Conservation (phyloP, 2,329 filamentous ascomycete genomes). For the Emericellopsis cladophorae region DNA sequence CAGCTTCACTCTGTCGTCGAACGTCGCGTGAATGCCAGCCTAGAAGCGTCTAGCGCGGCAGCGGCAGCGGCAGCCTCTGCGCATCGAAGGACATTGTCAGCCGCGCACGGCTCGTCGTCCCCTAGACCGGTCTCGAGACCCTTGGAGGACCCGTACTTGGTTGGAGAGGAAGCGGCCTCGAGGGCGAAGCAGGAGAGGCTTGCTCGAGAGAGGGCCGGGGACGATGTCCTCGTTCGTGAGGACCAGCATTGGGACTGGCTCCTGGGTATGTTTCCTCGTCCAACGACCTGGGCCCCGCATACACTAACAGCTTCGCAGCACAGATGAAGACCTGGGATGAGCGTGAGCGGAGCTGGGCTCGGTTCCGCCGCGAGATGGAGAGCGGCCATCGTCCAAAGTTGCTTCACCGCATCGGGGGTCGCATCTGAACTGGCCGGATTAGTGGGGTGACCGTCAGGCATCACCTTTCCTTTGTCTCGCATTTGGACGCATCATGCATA, state of each 20-base stretch:
- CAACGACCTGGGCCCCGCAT: conserved; percentile 1
- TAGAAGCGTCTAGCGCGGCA: conserved; percentile 12
- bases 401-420: conserved; percentile 24
- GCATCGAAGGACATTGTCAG: conserved; percentile 2
- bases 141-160: conserved; percentile 54
- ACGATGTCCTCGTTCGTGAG: conserved; percentile 42
- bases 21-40: conserved; percentile 37
- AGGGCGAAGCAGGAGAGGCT: conserved; percentile 43
- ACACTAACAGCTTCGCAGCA: conserved; percentile 16
- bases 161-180: conserved; percentile 51
- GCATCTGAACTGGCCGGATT: conserved; percentile 1
- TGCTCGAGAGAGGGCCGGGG: conserved; percentile 35
- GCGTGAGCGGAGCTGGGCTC: conserved; percentile 34
- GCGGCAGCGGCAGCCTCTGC: conserved; percentile 4
- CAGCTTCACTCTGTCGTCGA: conserved; percentile 53
- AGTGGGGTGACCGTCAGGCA: too few species aligned
- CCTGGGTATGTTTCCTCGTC: conserved; percentile 29
- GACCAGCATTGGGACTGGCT: conserved; percentile 50
- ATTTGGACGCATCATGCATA: background rate
- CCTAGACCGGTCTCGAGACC: conserved; percentile 1
- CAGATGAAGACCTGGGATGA: conserved; percentile 38
- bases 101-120: too few species aligned
- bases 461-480: background rate
- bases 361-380: conserved; percentile 25
- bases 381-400: conserved; percentile 21